A percentile compares a stretch with the other conserved stretches of the same genome.
Evolutionary conservation across 768 basidiomycete genomes (phyloP).

Genomic region (Collybia sp.): DNA sequence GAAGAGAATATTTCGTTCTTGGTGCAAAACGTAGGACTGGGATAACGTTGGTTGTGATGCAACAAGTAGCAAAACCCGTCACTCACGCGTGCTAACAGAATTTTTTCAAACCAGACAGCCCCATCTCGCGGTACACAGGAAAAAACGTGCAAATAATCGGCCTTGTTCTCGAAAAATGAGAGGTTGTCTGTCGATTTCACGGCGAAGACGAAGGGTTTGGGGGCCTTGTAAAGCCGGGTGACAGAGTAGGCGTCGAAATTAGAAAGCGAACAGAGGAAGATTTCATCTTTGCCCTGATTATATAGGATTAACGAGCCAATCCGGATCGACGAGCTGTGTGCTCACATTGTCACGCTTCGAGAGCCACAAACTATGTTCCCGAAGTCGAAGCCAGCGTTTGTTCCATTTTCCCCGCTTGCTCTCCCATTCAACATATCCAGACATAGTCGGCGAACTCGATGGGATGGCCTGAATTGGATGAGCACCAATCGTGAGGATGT

Average conservation of each 20-base stretch:
- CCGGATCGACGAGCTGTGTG: conserved; percentile 6
- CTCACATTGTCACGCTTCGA: conserved; percentile 86
- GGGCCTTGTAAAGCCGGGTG: conserved; percentile 73
- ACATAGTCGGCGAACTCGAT: conserved; percentile 39
- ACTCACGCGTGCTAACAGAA: conserved; percentile 79
- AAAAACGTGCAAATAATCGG: conserved; percentile 87
- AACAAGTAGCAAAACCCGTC: background rate
- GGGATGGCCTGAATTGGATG: conserved; percentile 28
- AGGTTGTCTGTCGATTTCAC: conserved; percentile 87
- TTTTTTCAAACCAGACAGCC: conserved; percentile 71
- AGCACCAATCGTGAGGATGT: conserved; percentile 3
- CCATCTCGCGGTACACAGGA: conserved; percentile 73
- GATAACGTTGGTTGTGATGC: conserved; percentile 6
- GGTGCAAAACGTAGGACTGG: conserved; percentile 80
- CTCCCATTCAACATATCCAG: conserved; percentile 83
- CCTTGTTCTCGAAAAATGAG: conserved; percentile 80
- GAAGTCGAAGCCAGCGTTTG: conserved; percentile 84
- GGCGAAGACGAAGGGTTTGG: conserved; percentile 82
- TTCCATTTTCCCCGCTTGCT: conserved; percentile 92
- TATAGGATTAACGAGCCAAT: conserved; percentile 4
- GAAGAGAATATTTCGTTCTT: conserved; percentile 71
- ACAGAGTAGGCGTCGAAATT: conserved; percentile 87
- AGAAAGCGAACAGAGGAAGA: conserved; percentile 76
- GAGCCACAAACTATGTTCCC: conserved; percentile 82
- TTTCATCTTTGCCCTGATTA: conserved; percentile 77